phyloP scores from a whole-genome alignment of 1,139 yeast species.

The Debaryomyces coudertii region DNA sequence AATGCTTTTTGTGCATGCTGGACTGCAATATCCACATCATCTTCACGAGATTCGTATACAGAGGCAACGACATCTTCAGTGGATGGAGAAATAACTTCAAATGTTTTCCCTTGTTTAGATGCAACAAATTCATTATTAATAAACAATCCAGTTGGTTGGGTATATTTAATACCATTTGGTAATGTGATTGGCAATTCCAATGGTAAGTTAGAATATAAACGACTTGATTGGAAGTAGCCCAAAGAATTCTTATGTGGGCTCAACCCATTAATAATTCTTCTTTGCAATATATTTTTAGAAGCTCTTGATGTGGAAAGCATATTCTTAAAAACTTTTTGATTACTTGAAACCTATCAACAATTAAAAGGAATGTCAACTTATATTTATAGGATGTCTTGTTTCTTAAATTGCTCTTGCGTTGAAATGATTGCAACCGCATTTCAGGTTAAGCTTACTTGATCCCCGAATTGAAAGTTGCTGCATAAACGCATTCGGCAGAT shows the following conservation, averaged over 20 bases:
- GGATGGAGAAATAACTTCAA: conserved; percentile 56
- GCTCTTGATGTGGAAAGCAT: conserved; percentile 2
- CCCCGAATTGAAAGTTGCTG: neutral
- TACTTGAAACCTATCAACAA: neutral
- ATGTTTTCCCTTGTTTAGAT: conserved; percentile 52
- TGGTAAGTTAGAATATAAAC: conserved; percentile 22
- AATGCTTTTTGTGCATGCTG: conserved; percentile 59
- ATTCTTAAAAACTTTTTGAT: neutral
- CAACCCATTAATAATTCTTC: neutral
- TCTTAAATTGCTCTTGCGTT: conserved; percentile 2
- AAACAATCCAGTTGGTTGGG: conserved; percentile 66
- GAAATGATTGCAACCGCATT: conserved; percentile 4
- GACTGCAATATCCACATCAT: conserved; percentile 63
- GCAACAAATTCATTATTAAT: conserved; percentile 67
- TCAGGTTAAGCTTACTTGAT: neutral
- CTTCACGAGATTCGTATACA: conserved; percentile 57
- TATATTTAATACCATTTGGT: conserved; percentile 48
- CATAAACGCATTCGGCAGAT: neutral
- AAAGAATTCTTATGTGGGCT: conserved; percentile 2
- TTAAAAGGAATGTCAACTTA: neutral
- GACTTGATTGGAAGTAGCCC: neutral
- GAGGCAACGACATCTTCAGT: conserved; percentile 59
- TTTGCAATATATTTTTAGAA: neutral
- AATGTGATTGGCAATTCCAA: conserved; percentile 40
- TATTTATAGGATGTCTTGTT: neutral